Base-by-base conservation (phyloP, 2,329 filamentous ascomycete species). In the Aureobasidium subglaciale region DNA sequence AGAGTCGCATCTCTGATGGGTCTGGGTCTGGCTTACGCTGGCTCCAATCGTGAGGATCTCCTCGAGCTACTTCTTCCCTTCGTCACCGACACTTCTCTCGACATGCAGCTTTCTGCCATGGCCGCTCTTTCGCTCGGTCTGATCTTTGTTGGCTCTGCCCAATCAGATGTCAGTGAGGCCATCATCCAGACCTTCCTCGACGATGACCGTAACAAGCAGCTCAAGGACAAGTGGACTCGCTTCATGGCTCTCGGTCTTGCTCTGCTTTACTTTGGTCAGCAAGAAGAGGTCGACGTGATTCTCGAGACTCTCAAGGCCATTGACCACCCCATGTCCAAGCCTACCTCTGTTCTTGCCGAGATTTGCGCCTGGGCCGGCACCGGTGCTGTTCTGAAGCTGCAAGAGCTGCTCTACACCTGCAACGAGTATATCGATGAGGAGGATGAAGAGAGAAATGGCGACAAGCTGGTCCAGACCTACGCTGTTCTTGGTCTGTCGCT, bases 281-380 rank as follows among this genome's bases (percentile, higher is more conserved):
- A 99, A 73, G 93, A 99, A 71, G 92, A 97, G 70, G 93, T 97
- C n/a, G 93, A 99, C 65, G 92, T 97, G 57, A 91, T 97, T 62
- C 76, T 97, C 29, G 93, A 99, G 75, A 96, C 93, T 0, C 80
- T 99, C 56, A 99, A 97, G 77, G 93, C 88, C 24, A 90, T 97
- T 54, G 91, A 97, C 61, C 92, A 97, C 69, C 92, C 93, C 22
- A 95, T 96, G 85, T 89, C 91, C 18, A 93, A 93, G 73, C 88
- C 93, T n/a, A 96, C 92, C 1, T 88, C 89, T 1, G 89, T 97
- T 5, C 81, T 99, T 59, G 90, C 91, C 15, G 92, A 96, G 67
- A 95, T 97, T 56, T 99, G 95, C 68, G 93, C 93, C 4, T 99
- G 92, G 90, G 93, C 93, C 48, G 93, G 93, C 56, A 99, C 95